Evolutionary conservation across 2,329 filamentous ascomycete genomes (phyloP), one percentile per base, ranked within the genome.

Genomic region (Phyllosticta capitalensis): DNA sequence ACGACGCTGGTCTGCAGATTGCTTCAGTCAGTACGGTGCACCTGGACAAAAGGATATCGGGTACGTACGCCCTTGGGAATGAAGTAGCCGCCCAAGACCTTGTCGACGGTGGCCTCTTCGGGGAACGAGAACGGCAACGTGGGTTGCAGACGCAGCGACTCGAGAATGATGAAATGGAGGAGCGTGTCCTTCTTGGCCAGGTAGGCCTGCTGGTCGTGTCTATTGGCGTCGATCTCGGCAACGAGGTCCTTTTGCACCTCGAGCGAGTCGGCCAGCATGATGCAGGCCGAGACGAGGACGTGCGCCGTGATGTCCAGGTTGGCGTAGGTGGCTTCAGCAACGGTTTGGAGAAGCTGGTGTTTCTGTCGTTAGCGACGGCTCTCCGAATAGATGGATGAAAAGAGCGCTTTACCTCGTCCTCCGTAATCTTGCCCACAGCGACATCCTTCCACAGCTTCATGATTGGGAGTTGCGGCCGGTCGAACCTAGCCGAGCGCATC

Each of bases 81-180:
- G 1, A 33, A 50, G 24, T 53, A 60, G 4, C 60, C 60, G 20
- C 54, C 54, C 2, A 62, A 14, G 12, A 59, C 21, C 24, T 51
- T 56, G 22, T 59, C 53, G 2, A 38, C 52, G 19, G 60, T 49
- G 12, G 60, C 52, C 38, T 53, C 54, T n/a, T 60, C 56, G 1
- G 60, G 60, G 7, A 62, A 21, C 9, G 60, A 21, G 28, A 54
- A 62, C 1, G 54, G 53, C 48, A 26, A 22, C 14, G 59, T 55
- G 3, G 60, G 60, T 49, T 56, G 56, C 45, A 62, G 57, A 17
- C 60, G 60, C 53, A 62, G 54, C 19, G 56, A 56, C 50, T 62
- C 56, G 4, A 62, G 54, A 19, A 55, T 24, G 56, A 53, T 56
- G 54, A n/a, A 50, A 30, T 55, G 53, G n/a, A 62, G 54, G 21